Evolutionary conservation across 768 basidiomycete genomes (phyloP).

Genomic region (Kwoniella pini): DNA sequence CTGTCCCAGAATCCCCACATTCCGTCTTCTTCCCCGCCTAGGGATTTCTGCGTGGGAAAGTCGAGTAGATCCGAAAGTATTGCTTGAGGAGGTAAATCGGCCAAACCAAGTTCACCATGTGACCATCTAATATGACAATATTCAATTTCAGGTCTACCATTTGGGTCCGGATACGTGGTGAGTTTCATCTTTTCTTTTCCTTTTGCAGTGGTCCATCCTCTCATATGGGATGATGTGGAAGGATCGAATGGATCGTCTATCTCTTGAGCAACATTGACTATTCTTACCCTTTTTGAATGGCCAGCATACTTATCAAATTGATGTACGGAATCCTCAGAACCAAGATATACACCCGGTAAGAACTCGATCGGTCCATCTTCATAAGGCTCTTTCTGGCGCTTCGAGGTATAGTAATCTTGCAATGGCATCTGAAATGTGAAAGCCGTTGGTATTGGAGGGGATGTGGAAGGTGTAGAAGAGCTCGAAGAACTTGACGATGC

Average conservation of each 20-base stretch:
- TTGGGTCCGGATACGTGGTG: conserved; percentile 15
- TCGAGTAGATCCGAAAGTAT: conserved; percentile 19
- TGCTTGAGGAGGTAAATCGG: conserved; percentile 26
- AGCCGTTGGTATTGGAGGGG: conserved; percentile 23
- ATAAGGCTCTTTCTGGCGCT: conserved; percentile 33
- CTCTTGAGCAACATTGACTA: conserved; percentile 54
- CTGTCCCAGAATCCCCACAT: conserved; percentile 46
- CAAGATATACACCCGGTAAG: conserved; percentile 48
- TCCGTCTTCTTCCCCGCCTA: conserved; percentile 11
- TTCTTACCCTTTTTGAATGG: conserved; percentile 16
- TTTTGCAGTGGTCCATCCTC: conserved; percentile 19
- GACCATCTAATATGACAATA: conserved; percentile 52
- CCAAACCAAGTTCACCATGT: conserved; percentile 51
- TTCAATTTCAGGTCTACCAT: conserved; percentile 28
- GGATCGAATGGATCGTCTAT: conserved; percentile 43
- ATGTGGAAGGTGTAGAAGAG: conserved; percentile 24
- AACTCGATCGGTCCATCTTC: conserved; percentile 49
- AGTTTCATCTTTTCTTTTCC: conserved; percentile 40
- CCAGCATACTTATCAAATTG: conserved; percentile 26
- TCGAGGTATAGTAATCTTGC: not conserved
- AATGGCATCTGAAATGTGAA: conserved; percentile 18
- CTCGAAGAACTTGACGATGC: conserved; percentile 18
- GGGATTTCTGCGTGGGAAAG: not conserved
- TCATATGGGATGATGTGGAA: not conserved
- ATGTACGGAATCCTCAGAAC: conserved; percentile 45